Evolutionary conservation across 2,329 filamentous ascomycete genomes (phyloP).

Genomic region (Hypoxylon sp.): DNA sequence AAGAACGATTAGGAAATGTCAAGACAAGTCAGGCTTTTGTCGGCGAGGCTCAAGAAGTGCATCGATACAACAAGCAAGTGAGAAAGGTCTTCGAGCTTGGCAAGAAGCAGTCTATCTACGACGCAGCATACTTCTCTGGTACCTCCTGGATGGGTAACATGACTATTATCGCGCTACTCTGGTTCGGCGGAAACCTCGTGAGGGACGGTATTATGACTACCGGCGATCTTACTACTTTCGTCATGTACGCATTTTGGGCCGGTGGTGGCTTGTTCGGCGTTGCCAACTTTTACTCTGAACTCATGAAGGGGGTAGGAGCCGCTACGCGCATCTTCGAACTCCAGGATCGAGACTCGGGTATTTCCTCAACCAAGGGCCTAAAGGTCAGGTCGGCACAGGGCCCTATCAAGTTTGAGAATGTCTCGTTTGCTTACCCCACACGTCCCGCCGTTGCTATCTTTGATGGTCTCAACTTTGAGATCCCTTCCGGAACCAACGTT

Average conservation of each 20-base stretch:
- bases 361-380: constrained; percentile 83
- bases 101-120: constrained; percentile 84
- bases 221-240: constrained; percentile 92
- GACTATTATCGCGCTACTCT: constrained; percentile 90
- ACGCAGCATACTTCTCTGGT: constrained; percentile 86
- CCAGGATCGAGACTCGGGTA: constrained; percentile 86
- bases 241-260: constrained; percentile 96
- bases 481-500: constrained; percentile 91
- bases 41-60: constrained; percentile 88
- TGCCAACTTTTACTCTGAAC: constrained; percentile 94
- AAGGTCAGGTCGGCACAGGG: constrained; percentile 86
- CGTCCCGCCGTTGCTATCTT: constrained; percentile 92
- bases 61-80: constrained; percentile 90
- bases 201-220: constrained; percentile 85
- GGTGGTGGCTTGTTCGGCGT: constrained; percentile 90
- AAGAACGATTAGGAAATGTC: constrained; percentile 96
- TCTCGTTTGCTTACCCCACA: constrained; percentile 92
- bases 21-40: constrained; percentile 96
- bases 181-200: constrained; percentile 91
- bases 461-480: constrained; percentile 85
- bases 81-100: constrained; percentile 91
- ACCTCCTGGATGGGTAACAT: constrained; percentile 96
- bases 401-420: constrained; percentile 84
- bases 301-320: constrained; percentile 98
- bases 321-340: constrained; percentile 96